These are phyloP conservation scores for Phialocephala subalpina DNA, from an alignment of 2,329 filamentous ascomycete genomes.

Conservation along the genomic window DNA sequence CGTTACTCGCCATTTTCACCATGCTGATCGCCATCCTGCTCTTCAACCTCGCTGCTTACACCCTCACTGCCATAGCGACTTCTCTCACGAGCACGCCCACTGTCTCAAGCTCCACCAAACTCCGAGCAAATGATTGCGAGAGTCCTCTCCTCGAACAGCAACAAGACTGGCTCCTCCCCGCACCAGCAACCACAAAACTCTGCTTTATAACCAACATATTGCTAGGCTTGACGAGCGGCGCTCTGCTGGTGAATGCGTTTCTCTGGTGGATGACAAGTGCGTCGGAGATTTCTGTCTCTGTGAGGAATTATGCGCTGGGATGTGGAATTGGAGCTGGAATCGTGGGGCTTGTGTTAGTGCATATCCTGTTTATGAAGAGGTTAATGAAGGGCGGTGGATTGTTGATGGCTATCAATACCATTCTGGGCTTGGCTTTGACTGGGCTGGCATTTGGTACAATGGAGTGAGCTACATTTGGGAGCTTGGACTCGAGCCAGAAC, in stretches of 20 bases:
- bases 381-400: slow-evolving; percentile 4
- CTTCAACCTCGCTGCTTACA: slow-evolving; percentile 10
- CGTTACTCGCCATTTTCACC: slow-evolving; percentile 8
- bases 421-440: slow-evolving; percentile 7
- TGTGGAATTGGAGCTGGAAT: slow-evolving; percentile 13
- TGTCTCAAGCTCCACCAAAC: slow-evolving; percentile 4
- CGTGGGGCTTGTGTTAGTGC: slow-evolving; percentile 12
- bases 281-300: slow-evolving; percentile 1
- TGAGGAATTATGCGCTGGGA: slow-evolving; percentile 9
- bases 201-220: too few species aligned
- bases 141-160: slow-evolving; percentile 5
- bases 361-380: slow-evolving; percentile 3
- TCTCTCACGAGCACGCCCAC: slow-evolving; percentile 2
- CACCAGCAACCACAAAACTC: slow-evolving; percentile 3
- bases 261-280: slow-evolving; percentile 10
- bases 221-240: too few species aligned
- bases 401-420: slow-evolving; percentile 8
- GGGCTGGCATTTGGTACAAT: slow-evolving; percentile 13
- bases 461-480: slow-evolving; percentile 6
- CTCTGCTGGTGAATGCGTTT: slow-evolving; percentile 4
- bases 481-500: slow-evolving; percentile 8
- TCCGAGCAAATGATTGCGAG: slow-evolving; percentile 8
- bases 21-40: slow-evolving; percentile 8
- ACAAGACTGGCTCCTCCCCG: slow-evolving; percentile 11
- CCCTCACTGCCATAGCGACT: slow-evolving; percentile 3